phyloP scores from a whole-genome alignment of 2,329 filamentous ascomycete species.

The Spiromastix sp. region DNA sequence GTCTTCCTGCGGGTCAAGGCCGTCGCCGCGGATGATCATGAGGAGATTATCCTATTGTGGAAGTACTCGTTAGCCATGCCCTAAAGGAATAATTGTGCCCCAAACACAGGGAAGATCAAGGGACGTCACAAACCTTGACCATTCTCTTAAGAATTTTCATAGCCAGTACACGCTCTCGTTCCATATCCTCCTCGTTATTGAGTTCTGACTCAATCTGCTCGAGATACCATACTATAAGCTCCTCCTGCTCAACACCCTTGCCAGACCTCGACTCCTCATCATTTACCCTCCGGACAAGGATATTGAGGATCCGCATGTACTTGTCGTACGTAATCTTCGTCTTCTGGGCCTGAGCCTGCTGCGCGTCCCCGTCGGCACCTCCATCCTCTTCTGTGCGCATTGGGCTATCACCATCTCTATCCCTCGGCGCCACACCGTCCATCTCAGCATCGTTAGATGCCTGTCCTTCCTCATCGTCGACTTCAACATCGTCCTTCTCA shows the following conservation, averaged over 20 bases:
- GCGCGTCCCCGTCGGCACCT: conserved; percentile 22
- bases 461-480: conserved; percentile 65
- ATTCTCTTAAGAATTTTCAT: conserved; percentile 88
- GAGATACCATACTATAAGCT: conserved; percentile 78
- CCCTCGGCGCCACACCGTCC: conserved; percentile 29
- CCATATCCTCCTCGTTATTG: conserved; percentile 68
- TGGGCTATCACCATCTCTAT: conserved; percentile 40
- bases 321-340: conserved; percentile 94
- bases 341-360: conserved; percentile 43
- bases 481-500: conserved; percentile 93
- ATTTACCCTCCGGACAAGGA: conserved; percentile 71
- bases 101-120: background rate
- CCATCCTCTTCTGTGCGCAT: conserved; percentile 45
- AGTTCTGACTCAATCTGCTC: conserved; percentile 83
- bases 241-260: conserved; percentile 76
- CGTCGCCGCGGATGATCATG: conserved; percentile 63
- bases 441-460: conserved; percentile 38
- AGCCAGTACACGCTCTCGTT: conserved; percentile 61
- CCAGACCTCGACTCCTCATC: conserved; percentile 66
- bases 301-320: conserved; percentile 81
- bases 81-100: no score
- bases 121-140: conserved; percentile 63
- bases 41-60: conserved; percentile 47
- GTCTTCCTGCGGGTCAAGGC: conserved; percentile 50
- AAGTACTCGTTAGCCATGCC: conserved; percentile 4